Conservation (phyloP, 129 eudicot genomes). For the Calendula officinalis region DNA sequence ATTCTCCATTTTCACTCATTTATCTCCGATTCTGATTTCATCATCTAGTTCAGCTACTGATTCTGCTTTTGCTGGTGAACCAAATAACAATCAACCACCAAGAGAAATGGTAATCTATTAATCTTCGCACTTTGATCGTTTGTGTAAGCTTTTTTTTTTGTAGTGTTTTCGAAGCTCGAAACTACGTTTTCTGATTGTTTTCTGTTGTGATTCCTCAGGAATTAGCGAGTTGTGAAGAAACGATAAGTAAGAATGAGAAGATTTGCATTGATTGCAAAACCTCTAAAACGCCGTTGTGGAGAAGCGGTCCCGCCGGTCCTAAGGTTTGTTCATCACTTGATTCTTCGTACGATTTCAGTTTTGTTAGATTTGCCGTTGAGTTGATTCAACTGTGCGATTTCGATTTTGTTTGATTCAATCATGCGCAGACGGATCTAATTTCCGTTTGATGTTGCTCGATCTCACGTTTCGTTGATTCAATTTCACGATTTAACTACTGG, state of each 20-base stretch:
- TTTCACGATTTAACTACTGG: neutral
- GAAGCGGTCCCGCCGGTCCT: slow-evolving; percentile 72
- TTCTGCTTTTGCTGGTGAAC: neutral
- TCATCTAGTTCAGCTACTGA: neutral
- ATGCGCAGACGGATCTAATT: neutral
- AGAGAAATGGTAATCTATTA: slow-evolving; percentile 1
- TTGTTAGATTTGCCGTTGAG: too few species aligned
- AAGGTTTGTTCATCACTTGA: slow-evolving; percentile 33
- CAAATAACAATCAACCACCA: neutral
- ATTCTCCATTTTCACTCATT: neutral
- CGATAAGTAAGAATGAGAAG: slow-evolving; percentile 22
- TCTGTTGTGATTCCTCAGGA: slow-evolving; percentile 14
- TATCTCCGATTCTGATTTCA: too few species aligned
- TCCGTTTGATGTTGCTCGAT: neutral
- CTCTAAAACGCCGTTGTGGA: slow-evolving; percentile 71
- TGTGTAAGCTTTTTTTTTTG: neutral
- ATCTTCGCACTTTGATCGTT: neutral
- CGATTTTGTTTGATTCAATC: neutral
- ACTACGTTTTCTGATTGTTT: neutral
- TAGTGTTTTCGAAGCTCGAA: neutral
- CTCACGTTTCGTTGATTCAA: neutral
- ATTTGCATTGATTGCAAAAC: slow-evolving; percentile 62
- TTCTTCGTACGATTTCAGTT: neutral
- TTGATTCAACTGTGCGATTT: neutral
- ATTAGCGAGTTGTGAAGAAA: slow-evolving; percentile 4